phyloP scores from a whole-genome alignment of 1,139 yeast genomes.

The Entelexis paramagnoliae region DNA sequence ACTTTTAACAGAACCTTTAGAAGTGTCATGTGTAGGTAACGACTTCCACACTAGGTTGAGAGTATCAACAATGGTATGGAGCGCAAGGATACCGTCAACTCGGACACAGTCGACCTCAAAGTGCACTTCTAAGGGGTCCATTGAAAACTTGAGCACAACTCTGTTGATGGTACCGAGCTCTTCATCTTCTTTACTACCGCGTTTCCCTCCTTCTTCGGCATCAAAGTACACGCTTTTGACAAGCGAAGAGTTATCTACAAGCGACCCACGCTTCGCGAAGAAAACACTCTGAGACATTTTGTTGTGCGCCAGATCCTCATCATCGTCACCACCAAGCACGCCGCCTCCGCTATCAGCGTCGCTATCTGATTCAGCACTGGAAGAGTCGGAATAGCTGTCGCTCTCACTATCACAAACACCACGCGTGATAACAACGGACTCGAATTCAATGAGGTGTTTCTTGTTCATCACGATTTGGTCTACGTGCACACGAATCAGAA shows the following conservation, averaged over 20 bases:
- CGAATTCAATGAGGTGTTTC: conserved; percentile 14
- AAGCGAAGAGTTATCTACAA: background rate
- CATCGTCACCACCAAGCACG: conserved; percentile 33
- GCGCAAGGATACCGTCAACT: conserved; percentile 10
- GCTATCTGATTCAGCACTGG: background rate
- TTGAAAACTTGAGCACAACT: conserved; percentile 1
- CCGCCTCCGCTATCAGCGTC: background rate
- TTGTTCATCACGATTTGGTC: conserved; percentile 12
- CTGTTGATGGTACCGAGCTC: conserved; percentile 27
- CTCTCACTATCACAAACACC: background rate
- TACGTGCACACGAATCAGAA: conserved; percentile 2
- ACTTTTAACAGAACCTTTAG: background rate
- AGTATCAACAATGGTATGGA: conserved; percentile 4
- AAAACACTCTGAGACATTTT: conserved; percentile 11
- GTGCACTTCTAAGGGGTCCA: conserved; percentile 8
- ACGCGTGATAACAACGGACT: conserved; percentile 7
- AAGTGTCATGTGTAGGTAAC: background rate
- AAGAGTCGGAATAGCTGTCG: conserved; percentile 2
- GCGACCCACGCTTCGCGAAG: background rate
- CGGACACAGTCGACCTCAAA: conserved; percentile 5
- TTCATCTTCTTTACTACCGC: background rate
- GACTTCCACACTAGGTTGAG: background rate
- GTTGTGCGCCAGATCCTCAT: background rate
- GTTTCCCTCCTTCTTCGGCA: background rate
- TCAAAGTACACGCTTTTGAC: conserved; percentile 15